Evolutionary conservation across 148 eudicot species (phyloP).

Genomic region (Simmondsia chinensis): DNA sequence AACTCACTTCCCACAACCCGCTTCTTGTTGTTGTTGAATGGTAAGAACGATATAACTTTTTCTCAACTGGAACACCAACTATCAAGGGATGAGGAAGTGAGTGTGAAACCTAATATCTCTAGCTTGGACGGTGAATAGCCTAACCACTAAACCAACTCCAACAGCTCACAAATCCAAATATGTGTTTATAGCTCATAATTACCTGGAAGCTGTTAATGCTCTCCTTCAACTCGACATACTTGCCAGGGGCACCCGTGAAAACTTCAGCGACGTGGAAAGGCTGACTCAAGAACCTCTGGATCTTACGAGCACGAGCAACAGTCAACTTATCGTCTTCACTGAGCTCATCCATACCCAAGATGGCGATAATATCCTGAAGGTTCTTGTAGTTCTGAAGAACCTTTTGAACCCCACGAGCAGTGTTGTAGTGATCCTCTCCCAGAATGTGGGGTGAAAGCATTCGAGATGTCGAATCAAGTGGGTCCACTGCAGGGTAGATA

Average conservation of each 20-base stretch:
- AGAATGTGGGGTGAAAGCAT: slow-evolving; percentile 97
- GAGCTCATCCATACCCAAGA: slow-evolving; percentile 99
- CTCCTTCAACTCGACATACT: slow-evolving; percentile 94
- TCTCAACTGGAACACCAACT: too few species aligned
- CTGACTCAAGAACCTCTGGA: slow-evolving; percentile 89
- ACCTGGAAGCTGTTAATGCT: slow-evolving; percentile 96
- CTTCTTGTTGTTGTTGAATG: too few species aligned
- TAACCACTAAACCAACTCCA: not conserved
- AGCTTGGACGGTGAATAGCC: too few species aligned
- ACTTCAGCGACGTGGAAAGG: slow-evolving; percentile 99
- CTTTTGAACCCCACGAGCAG: slow-evolving; percentile 96
- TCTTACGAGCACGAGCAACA: slow-evolving; percentile 97
- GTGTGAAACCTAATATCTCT: too few species aligned
- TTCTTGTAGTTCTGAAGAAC: slow-evolving; percentile 97
- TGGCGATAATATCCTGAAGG: slow-evolving; percentile 97
- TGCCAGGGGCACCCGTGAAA: slow-evolving; percentile 98
- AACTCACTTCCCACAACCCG: too few species aligned
- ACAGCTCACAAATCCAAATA: not conserved
- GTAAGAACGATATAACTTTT: too few species aligned
- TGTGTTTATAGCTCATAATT: slow-evolving; percentile 4
- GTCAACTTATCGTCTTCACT: slow-evolving; percentile 98
- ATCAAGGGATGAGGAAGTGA: too few species aligned
- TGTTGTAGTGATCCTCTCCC: slow-evolving; percentile 94
- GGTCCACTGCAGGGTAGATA: slow-evolving; percentile 96
- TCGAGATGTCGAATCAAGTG: slow-evolving; percentile 93